Evolutionary conservation across 257 asterid species (phyloP).

Genomic region (Haberlea rhodopensis): DNA sequence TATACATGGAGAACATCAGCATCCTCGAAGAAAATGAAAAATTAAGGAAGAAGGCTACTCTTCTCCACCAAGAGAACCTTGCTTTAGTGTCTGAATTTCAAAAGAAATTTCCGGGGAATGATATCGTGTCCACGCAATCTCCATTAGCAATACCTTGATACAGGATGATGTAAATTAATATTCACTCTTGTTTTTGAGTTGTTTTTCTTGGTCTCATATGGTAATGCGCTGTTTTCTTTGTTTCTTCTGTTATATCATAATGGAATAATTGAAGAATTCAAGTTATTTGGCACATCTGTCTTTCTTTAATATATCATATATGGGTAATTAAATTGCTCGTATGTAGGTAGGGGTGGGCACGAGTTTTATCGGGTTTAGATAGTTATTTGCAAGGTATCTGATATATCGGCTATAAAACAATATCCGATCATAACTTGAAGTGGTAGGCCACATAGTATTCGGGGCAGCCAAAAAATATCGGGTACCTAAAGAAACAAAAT

Average conservation of each 20-base stretch:
- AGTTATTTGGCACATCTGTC: neutral
- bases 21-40: slow-evolving; percentile 63
- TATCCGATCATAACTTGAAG: no score
- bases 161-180: slow-evolving; percentile 13
- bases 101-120: slow-evolving; percentile 28
- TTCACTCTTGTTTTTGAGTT: neutral
- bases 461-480: no score
- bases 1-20: slow-evolving; percentile 71
- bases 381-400: no score
- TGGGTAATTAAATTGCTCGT: no score
- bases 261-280: slow-evolving; percentile 4
- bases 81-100: slow-evolving; percentile 51
- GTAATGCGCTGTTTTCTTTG: neutral
- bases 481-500: no score
- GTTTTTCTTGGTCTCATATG: slow-evolving; percentile 2
- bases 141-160: slow-evolving; percentile 3
- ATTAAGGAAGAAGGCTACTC: slow-evolving; percentile 55
- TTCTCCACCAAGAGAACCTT: slow-evolving; percentile 67
- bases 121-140: slow-evolving; percentile 14
- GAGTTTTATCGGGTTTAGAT: no score
- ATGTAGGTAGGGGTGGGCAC: no score
- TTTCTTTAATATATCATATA: no score
- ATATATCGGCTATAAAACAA: no score
- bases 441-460: no score
- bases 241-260: neutral